phyloP scores from a whole-genome alignment of 139 green algal species.

The Yamagishiella unicocca region DNA sequence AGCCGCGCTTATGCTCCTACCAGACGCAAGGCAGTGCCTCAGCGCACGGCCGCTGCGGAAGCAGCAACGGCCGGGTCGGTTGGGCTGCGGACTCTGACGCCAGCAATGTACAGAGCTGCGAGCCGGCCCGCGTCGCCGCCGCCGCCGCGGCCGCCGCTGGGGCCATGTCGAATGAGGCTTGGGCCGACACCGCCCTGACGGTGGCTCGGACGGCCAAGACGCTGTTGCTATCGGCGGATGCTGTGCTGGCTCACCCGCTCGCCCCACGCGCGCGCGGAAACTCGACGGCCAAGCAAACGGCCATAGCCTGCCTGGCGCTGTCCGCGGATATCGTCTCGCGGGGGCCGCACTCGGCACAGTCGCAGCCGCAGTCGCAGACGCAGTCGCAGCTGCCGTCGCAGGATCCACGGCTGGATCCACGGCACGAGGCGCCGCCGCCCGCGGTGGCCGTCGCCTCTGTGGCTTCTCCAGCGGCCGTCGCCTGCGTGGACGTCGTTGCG shows the following conservation, averaged over 20 bases:
- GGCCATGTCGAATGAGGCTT: not conserved
- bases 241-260: not conserved
- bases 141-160: too few relatives aligned
- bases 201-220: not conserved
- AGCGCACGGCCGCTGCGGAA: not conserved
- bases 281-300: too few relatives aligned
- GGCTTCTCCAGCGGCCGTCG: too few relatives aligned
- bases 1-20: constrained; percentile 4
- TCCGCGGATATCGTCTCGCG: not conserved
- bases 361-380: not conserved
- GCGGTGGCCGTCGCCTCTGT: too few relatives aligned
- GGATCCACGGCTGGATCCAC: too few relatives aligned
- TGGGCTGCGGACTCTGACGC: not conserved
- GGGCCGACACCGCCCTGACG: not conserved
- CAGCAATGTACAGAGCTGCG: not conserved
- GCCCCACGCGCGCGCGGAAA: too few relatives aligned
- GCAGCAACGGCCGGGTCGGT: not conserved
- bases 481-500: too few relatives aligned
- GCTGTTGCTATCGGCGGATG: not conserved
- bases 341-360: not conserved
- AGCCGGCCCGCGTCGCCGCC: not conserved
- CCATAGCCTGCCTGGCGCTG: not conserved
- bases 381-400: not conserved
- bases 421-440: too few relatives aligned
- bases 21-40: not conserved